Percentiles rank a stretch among this genome's conserved stretches.
These are phyloP conservation scores for Cetraspora pellucida DNA, from an alignment of 192 early-diverging fungal genomes.

Conservation along the genomic window DNA sequence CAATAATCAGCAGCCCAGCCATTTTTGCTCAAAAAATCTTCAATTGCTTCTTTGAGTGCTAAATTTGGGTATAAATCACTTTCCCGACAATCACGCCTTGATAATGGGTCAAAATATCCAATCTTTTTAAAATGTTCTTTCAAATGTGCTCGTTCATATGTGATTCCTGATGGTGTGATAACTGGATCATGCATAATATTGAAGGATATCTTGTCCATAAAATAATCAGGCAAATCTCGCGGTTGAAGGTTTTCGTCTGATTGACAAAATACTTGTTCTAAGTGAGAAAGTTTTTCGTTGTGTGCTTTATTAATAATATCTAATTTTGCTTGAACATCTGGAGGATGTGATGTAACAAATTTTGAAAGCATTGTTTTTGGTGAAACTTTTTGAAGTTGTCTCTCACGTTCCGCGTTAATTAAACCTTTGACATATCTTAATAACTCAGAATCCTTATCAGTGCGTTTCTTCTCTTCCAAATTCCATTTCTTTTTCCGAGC, in stretches of 20 bases:
- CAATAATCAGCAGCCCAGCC: constrained; percentile 63
- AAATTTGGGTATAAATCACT: constrained; percentile 73
- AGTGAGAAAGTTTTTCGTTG: constrained; percentile 44
- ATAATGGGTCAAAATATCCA: constrained; percentile 83
- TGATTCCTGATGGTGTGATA: constrained; percentile 62
- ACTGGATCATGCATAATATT: constrained; percentile 85
- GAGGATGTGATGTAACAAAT: neutral
- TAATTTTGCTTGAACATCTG: neutral
- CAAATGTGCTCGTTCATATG: constrained; percentile 77
- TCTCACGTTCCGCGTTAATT: constrained; percentile 61
- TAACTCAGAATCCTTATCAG: constrained; percentile 60
- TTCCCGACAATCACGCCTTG: constrained; percentile 66
- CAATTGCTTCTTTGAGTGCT: constrained; percentile 69
- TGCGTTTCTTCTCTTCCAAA: constrained; percentile 54
- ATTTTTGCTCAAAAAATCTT: constrained; percentile 62
- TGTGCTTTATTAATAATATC: constrained; percentile 36
- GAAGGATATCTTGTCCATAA: constrained; percentile 74
- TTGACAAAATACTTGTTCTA: constrained; percentile 54
- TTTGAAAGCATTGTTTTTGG: constrained; percentile 17
- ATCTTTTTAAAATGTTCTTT: constrained; percentile 74
- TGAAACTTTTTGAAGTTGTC: constrained; percentile 38
- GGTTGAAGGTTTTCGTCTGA: constrained; percentile 47
- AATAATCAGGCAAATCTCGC: constrained; percentile 60
- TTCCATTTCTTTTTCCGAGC: constrained; percentile 78
- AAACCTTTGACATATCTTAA: constrained; percentile 64